phyloP scores from a whole-genome alignment of 371 early-diverging fungal genomes.

The Mucor sp. region DNA sequence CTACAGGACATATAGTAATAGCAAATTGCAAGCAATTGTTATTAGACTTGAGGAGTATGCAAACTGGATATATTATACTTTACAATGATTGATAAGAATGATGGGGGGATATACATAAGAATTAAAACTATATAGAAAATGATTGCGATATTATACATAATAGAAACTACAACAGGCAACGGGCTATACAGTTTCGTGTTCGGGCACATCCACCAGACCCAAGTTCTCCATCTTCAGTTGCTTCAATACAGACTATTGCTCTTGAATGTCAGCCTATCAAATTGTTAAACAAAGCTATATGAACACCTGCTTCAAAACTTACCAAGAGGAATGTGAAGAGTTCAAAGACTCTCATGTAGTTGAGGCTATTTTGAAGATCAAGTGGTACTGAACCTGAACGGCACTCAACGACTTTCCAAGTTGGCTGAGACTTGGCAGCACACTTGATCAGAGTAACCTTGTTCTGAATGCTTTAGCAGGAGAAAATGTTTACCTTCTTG shows the following conservation, averaged over 20 bases:
- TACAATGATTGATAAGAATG: constrained; percentile 9
- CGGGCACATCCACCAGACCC: constrained; percentile 5
- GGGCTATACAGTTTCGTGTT: constrained; percentile 10
- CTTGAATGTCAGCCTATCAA: constrained; percentile 16
- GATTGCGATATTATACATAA: not conserved
- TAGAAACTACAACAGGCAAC: constrained; percentile 4
- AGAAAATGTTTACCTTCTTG: constrained; percentile 4
- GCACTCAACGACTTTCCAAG: constrained; percentile 21
- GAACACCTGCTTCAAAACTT: constrained; percentile 2
- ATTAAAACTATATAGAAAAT: constrained; percentile 5
- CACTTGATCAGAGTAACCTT: constrained; percentile 20
- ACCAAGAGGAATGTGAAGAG: constrained; percentile 11
- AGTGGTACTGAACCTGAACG: constrained; percentile 14
- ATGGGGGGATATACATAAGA: constrained; percentile 5
- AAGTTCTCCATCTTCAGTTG: constrained; percentile 8
- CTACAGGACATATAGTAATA: not conserved
- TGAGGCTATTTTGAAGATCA: not conserved
- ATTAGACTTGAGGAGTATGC: constrained; percentile 10
- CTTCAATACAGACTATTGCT: constrained; percentile 8
- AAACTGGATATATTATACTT: constrained; percentile 8
- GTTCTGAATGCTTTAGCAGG: constrained; percentile 16
- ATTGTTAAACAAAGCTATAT: not conserved
- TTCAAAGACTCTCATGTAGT: constrained; percentile 20
- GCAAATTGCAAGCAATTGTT: constrained; percentile 8
- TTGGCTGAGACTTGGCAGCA: constrained; percentile 1